Conservation (phyloP, 78 protist species). For the Dictyostelium firmibasis region DNA sequence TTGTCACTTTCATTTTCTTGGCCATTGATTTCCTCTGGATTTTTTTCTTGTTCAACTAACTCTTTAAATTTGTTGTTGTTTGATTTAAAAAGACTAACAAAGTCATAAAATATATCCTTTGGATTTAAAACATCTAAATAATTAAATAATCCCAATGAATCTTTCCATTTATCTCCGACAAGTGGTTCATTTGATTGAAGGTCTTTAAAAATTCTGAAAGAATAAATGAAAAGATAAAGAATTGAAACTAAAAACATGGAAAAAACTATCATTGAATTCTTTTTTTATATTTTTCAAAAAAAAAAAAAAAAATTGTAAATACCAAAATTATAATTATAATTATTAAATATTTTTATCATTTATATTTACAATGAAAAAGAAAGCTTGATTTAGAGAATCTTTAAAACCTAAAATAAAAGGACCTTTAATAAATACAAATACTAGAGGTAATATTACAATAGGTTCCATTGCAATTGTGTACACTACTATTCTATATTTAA, state of each 20-base stretch:
- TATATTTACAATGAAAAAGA: neutral
- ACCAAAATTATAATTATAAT: no score
- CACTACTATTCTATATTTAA: neutral
- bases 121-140: neutral
- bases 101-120: neutral
- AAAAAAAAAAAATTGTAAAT: no score
- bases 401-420: neutral
- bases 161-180: neutral
- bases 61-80: neutral
- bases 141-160: neutral
- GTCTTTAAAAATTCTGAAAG: neutral
- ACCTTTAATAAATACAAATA: neutral
- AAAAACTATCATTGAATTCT: neutral
- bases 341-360: no score
- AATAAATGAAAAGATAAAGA: neutral
- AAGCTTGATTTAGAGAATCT: neutral
- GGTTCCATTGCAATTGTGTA: neutral
- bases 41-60: neutral
- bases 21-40: neutral
- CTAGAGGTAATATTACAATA: neutral
- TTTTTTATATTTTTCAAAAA: neutral
- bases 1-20: neutral
- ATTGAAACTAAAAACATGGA: neutral
- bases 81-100: neutral
- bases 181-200: neutral